Evolutionary conservation across 306 rosid species (phyloP).

Genomic region (Quercus berberidifolia): DNA sequence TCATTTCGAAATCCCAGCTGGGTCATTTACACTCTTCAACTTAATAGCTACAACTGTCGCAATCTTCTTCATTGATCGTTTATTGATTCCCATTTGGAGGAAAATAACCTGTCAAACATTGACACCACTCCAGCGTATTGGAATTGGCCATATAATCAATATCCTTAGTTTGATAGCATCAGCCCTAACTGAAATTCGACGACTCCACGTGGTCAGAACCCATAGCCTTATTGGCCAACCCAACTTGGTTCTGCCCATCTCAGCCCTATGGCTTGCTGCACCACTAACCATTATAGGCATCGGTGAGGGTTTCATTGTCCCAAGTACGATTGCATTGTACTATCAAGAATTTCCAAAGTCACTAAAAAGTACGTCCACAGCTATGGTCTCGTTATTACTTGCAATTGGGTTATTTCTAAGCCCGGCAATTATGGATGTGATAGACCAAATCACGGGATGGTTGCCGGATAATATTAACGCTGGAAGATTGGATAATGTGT

Average conservation of each 20-base stretch:
- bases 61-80: constrained; percentile 20
- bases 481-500: constrained; percentile 26
- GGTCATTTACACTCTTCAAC: constrained; percentile 20
- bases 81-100: neutral
- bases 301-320: constrained; percentile 24
- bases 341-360: constrained; percentile 25
- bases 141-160: constrained; percentile 16
- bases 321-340: constrained; percentile 14
- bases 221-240: neutral
- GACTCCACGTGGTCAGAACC: constrained; percentile 1
- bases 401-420: constrained; percentile 25
- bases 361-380: constrained; percentile 29
- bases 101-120: neutral
- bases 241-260: constrained; percentile 13
- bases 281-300: constrained; percentile 1
- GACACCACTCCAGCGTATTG: constrained; percentile 23
- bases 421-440: constrained; percentile 13
- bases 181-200: constrained; percentile 19
- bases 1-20: constrained; percentile 24
- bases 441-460: constrained; percentile 12
- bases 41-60: constrained; percentile 27
- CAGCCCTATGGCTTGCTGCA: constrained; percentile 23
- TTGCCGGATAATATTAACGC: constrained; percentile 20
- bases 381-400: constrained; percentile 23
- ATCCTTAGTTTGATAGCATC: constrained; percentile 1